Base-by-base conservation (phyloP, 2,329 filamentous ascomycete species). In the Dactylellina leptospora region DNA sequence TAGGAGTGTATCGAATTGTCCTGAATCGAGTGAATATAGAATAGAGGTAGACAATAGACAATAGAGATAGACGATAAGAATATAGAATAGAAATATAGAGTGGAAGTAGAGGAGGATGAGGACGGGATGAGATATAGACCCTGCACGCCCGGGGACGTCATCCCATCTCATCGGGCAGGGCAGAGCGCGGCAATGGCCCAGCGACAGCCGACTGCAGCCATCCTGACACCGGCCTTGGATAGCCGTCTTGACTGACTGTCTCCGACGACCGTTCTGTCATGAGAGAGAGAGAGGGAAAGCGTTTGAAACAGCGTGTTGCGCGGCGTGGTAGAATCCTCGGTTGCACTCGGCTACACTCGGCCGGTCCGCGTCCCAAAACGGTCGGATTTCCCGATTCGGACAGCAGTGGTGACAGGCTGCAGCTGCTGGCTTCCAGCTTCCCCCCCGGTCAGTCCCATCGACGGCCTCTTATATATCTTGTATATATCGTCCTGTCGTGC, bases 281-380 rank as follows among this genome's bases (percentile, higher is more conserved):
- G n/a, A n/a, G n/a, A n/a, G n/a, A n/a, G n/a, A n/a, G n/a, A n/a
- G n/a, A n/a, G n/a, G n/a, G n/a, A n/a, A n/a, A n/a, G n/a, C n/a
- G 51, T 50, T 50, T 38, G 27, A 33, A 11, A 22, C n/a, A 42
- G 30, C 64, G 61, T 44, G 70, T 54, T 63, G 58, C 56, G 56
- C 36, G 55, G 66, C 55, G 48, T 74, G 30, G 74, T 53, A 53
- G 61, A 42, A 45, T 47, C 9, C 4, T 66, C 81, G 81, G 81
- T 79, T 78, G 80, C 75, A 73, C 61, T 77, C 81, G 81, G 81
- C 79, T 82, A 81, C 66, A 75, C 56, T 74, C 81, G 81, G 81
- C 75, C 81, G 54, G n/a, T 36, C 45, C 16, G 53, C 56, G 63
- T 63, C 61, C 69, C 28, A 59, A 50, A 60, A 45, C 62, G 68